Percentiles rank a stretch among this genome's conserved stretches.
Conservation (phyloP, 2,329 filamentous ascomycete genomes). For the Phaeosphaeria sp. region DNA sequence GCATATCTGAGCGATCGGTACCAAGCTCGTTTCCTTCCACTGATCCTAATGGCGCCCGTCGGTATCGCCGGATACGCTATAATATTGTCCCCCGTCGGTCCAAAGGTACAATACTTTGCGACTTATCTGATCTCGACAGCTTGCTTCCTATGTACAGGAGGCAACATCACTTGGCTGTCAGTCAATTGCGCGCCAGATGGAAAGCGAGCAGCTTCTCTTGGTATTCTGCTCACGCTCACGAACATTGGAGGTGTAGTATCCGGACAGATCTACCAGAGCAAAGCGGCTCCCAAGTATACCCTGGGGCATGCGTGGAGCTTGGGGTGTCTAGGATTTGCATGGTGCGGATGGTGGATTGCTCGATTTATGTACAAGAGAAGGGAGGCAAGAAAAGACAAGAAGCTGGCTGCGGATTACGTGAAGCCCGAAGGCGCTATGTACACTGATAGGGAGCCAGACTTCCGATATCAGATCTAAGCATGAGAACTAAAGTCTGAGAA, state of each 20-base stretch:
- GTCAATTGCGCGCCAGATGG: constrained; percentile 42
- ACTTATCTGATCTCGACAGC: constrained; percentile 44
- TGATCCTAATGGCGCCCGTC: constrained; percentile 40
- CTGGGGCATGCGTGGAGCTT: constrained; percentile 48
- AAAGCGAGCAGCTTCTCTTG: constrained; percentile 40
- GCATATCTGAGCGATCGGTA: constrained; percentile 49
- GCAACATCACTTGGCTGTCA: constrained; percentile 43
- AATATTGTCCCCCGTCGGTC: constrained; percentile 32
- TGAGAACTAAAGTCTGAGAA: too few species aligned
- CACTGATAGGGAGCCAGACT: constrained; percentile 40
- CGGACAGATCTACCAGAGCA: constrained; percentile 42
- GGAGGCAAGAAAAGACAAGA: constrained; percentile 38
- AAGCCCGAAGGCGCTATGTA: constrained; percentile 24
- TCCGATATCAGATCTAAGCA: constrained; percentile 36
- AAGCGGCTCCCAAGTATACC: constrained; percentile 32
- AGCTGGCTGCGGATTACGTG: constrained; percentile 27
- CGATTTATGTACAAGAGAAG: constrained; percentile 42
- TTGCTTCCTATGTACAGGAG: constrained; percentile 42
- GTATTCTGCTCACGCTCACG: constrained; percentile 41
- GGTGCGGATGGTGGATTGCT: constrained; percentile 48
- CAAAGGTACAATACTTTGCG: constrained; percentile 37
- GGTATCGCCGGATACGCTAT: constrained; percentile 42
- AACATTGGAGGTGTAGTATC: constrained; percentile 43
- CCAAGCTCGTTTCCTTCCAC: constrained; percentile 45
- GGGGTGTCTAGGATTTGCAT: constrained; percentile 45